A percentile compares a stretch with the other conserved stretches of the same genome.
phyloP scores from a whole-genome alignment of 805 yeast genomes.

The Candida awuae region DNA sequence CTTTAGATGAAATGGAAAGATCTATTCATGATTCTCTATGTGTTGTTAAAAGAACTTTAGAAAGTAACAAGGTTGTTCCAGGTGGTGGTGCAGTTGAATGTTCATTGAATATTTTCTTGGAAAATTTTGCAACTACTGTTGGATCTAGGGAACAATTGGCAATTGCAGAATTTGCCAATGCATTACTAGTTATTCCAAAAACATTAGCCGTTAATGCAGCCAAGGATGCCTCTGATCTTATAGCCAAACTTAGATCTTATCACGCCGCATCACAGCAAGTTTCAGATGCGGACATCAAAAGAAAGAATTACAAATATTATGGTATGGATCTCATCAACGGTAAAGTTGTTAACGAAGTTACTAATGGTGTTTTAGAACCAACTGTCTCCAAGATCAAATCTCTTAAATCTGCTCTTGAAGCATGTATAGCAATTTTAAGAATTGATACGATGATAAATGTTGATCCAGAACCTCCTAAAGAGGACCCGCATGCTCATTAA shows the following conservation, averaged over 20 bases:
- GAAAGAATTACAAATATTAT: conserved; percentile 79
- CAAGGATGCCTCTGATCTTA: conserved; percentile 89
- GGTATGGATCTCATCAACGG: conserved; percentile 91
- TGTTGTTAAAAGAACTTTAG: conserved; percentile 93
- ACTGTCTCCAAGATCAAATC: conserved; percentile 88
- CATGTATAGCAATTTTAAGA: conserved; percentile 93
- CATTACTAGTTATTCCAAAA: conserved; percentile 87
- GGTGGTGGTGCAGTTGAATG: conserved; percentile 99
- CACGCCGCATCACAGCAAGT: conserved; percentile 94
- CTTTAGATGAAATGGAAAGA: conserved; percentile 97
- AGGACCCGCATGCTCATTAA: conserved; percentile 83
- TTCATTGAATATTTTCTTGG: conserved; percentile 88
- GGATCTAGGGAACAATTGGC: conserved; percentile 98
- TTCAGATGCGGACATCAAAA: conserved; percentile 70
- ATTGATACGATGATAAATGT: conserved; percentile 98
- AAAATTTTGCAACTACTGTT: conserved; percentile 94
- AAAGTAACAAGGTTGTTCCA: conserved; percentile 90
- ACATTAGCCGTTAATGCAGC: conserved; percentile 97
- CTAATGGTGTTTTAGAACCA: conserved; percentile 90
- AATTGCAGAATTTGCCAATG: conserved; percentile 92
- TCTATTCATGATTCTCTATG: conserved; percentile 89
- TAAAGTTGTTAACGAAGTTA: conserved; percentile 77
- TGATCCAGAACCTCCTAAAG: conserved; percentile 89
- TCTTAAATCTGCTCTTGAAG: conserved; percentile 92
- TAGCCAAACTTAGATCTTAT: conserved; percentile 91